Conservation (phyloP, 176 grass and related monocot genomes). For the Musa beccarii region DNA sequence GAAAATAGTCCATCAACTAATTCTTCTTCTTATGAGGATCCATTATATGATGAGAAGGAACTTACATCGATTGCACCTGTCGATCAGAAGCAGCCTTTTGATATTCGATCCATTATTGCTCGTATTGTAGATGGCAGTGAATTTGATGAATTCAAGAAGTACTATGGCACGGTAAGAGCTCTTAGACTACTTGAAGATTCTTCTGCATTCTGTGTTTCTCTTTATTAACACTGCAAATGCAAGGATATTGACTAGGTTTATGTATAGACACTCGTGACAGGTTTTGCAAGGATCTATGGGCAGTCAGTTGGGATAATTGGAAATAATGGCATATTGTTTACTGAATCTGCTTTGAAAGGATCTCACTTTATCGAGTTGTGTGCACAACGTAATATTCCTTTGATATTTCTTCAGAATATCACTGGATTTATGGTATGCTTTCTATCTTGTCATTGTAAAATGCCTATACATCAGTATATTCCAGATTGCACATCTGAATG, state of each 20-base stretch:
- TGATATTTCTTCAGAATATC: slow-evolving; percentile 99
- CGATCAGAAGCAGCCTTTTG: slow-evolving; percentile 79
- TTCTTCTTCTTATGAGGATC: slow-evolving; percentile 61
- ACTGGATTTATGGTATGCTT: slow-evolving; percentile 90
- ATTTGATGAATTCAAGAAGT: slow-evolving; percentile 99
- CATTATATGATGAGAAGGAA: slow-evolving; percentile 78
- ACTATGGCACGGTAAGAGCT: slow-evolving; percentile 85
- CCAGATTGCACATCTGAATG: not conserved
- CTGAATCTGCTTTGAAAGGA: slow-evolving; percentile 83
- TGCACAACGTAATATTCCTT: slow-evolving; percentile 90
- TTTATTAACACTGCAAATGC: not conserved
- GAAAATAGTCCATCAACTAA: slow-evolving; percentile 28
- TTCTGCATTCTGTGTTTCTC: slow-evolving; percentile 20
- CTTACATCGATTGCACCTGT: slow-evolving; percentile 70
- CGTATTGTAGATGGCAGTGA: slow-evolving; percentile 76
- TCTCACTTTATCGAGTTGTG: slow-evolving; percentile 96
- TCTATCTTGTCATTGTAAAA: not conserved
- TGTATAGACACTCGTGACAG: slow-evolving; percentile 79
- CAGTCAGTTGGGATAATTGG: slow-evolving; percentile 90
- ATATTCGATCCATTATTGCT: slow-evolving; percentile 82
- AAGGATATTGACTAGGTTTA: slow-evolving; percentile 20
- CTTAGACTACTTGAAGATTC: slow-evolving; percentile 6
- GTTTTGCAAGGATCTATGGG: slow-evolving; percentile 86
- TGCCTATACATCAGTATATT: slow-evolving; percentile 17
- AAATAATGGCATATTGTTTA: slow-evolving; percentile 98